Base-by-base conservation (phyloP, 2,329 filamentous ascomycete species). In the Teratosphaeriaceae sp. region DNA sequence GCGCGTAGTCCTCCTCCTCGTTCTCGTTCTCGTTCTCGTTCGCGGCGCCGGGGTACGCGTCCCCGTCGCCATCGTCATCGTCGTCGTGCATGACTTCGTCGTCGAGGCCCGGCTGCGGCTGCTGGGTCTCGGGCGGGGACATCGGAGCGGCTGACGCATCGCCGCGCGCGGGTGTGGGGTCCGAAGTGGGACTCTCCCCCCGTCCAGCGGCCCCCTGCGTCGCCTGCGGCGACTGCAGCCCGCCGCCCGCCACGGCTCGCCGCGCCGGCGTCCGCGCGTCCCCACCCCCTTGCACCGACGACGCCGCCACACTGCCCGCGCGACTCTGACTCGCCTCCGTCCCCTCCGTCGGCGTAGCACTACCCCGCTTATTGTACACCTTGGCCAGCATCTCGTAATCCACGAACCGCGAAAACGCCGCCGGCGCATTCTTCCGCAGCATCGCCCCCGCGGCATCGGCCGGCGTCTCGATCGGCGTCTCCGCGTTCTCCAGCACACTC, bases 321-420 rank as follows among this genome's bases (percentile, higher is more conserved):
- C 47, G 39, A 34, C 42, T 45, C 23, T 16, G 29, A 37, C 41
- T 39, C 11, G 38, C 21, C 7, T 26, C 23, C 8, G 24, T 36
- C 5, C 29, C 16, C 8, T 15, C 11, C 6, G 6, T 15, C 31
- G 9, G 5, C 15, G 15, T 9, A 8, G 24, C 8, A 27, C 24
- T 27, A 8, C 24, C 24, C 8, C 8, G 8, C 19, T 16, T 11
- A 26, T 42, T 42, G 34, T 70, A 71, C 3, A 72, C 54, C 23
- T 62, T 61, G 31, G 65, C 63, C 39, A 74, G 54, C 19, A 58
- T 62, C 16, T 69, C 68, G 52, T 73, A 74, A 48, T 74, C 66
- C 50, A 74, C 65, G 47, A 66, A 58, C 27, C 62, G 65, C 44
- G 64, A 66, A 56, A 71, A 69, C 8, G 60, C 57, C 43, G 57